Evolutionary conservation across 106 monocot genomes (phyloP).

Genomic region (Vanilla planifolia): DNA sequence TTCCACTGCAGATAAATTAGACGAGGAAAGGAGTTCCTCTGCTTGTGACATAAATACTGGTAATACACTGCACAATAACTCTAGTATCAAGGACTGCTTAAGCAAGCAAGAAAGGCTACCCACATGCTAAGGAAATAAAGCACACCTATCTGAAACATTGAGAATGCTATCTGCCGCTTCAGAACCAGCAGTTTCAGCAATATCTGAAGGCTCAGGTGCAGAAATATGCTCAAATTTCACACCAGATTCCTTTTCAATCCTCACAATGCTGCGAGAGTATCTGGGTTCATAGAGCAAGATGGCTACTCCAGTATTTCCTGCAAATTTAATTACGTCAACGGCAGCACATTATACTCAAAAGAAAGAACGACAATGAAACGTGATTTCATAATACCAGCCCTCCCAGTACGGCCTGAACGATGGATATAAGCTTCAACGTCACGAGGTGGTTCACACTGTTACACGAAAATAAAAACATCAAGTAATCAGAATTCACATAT

Average conservation of each 20-base stretch:
- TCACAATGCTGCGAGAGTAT: conserved; percentile 27
- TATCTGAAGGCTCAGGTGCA: conserved; percentile 80
- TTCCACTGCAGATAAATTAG: conserved; percentile 65
- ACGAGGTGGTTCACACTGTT: conserved; percentile 85
- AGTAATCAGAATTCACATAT: not conserved
- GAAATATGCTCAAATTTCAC: conserved; percentile 91
- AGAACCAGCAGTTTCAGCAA: conserved; percentile 76
- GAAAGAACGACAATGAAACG: not conserved
- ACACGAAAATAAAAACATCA: conserved; percentile 4
- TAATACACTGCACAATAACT: conserved; percentile 58
- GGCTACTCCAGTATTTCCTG: conserved; percentile 82
- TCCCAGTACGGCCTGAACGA: conserved; percentile 90
- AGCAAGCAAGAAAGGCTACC: no score
- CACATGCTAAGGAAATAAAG: not conserved
- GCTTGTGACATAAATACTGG: conserved; percentile 75
- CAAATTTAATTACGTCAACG: conserved; percentile 3
- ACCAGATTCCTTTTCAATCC: conserved; percentile 85
- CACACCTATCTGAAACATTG: conserved; percentile 65
- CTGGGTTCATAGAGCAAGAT: conserved; percentile 78
- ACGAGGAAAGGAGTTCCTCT: conserved; percentile 57
- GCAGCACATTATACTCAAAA: not conserved
- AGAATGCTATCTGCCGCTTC: conserved; percentile 71
- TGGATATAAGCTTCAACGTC: conserved; percentile 98
- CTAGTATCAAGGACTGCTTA: not conserved
- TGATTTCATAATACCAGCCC: conserved; percentile 55